Percentiles rank a stretch among this genome's conserved stretches.
Conservation (phyloP, 164 flowering plant genomes). For the Euptelea pleiosperma region DNA sequence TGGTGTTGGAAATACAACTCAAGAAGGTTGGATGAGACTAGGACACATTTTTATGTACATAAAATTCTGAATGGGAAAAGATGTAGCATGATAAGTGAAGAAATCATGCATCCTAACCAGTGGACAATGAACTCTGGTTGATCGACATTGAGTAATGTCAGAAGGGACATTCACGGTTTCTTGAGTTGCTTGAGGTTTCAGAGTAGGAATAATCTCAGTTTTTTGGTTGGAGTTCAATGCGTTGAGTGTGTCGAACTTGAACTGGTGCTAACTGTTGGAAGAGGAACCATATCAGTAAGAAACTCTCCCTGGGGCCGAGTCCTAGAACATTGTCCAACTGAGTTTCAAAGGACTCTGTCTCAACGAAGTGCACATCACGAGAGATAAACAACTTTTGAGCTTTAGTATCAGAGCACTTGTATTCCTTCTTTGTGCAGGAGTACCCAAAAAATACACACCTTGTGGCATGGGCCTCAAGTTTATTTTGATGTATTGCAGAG, state of each 20-base stretch:
- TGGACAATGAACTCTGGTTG: neutral
- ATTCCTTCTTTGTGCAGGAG: no score
- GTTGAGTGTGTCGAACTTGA: neutral
- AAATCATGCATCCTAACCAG: no score
- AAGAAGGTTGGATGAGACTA: neutral
- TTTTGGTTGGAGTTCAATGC: neutral
- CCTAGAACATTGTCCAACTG: no score
- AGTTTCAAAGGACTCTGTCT: neutral
- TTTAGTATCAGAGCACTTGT: no score
- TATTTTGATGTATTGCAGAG: neutral
- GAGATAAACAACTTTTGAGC: no score
- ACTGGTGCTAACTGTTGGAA: neutral
- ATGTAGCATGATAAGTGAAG: no score
- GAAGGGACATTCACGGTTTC: neutral
- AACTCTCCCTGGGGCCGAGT: neutral
- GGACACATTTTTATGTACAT: neutral
- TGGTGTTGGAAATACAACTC: no score
- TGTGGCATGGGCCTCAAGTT: neutral
- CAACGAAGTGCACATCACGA: neutral
- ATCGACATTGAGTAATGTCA: neutral
- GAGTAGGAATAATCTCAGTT: neutral
- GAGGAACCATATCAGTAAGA: no score
- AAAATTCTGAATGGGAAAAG: neutral
- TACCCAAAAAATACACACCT: no score
- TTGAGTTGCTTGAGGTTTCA: neutral